phyloP scores from a whole-genome alignment of 2,329 filamentous ascomycete genomes.

The Biscogniauxia mediterranea region DNA sequence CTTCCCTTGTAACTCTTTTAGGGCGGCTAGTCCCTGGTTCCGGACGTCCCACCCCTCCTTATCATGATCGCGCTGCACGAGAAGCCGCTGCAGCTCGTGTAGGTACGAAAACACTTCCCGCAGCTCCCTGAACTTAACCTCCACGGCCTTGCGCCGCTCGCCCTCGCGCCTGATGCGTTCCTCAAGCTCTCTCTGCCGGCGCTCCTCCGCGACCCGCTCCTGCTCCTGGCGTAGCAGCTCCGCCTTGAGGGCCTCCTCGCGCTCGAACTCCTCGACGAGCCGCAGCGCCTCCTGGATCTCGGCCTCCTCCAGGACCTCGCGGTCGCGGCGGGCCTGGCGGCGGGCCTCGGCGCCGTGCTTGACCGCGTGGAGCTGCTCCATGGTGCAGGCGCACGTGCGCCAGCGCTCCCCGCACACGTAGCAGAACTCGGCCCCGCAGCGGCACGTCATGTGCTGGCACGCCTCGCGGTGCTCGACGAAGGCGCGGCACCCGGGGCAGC shows the following conservation, averaged over 20 bases:
- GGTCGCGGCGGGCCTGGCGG: conserved; percentile 32
- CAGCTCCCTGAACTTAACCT: conserved; percentile 39
- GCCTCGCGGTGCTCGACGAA: conserved; percentile 76
- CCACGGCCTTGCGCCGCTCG: conserved; percentile 39
- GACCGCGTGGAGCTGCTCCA: conserved; percentile 41
- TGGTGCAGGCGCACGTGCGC: conserved; percentile 68
- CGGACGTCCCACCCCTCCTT: conserved; percentile 20
- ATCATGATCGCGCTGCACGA: conserved; percentile 33
- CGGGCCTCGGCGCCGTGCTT: conserved; percentile 39
- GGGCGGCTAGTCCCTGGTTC: conserved; percentile 21
- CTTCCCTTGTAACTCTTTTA: conserved; percentile 32
- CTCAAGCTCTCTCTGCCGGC: conserved; percentile 36
- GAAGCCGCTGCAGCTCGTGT: conserved; percentile 41
- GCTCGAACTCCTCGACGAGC: conserved; percentile 49
- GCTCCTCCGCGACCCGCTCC: conserved; percentile 37
- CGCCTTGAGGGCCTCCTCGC: conserved; percentile 42
- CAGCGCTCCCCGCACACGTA: conserved; percentile 74
- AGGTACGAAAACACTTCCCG: conserved; percentile 37
- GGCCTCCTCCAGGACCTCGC: conserved; percentile 35
- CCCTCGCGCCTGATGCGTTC: conserved; percentile 41
- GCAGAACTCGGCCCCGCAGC: conserved; percentile 79
- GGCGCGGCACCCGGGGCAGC: conserved; percentile 66
- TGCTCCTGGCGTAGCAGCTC: conserved; percentile 40
- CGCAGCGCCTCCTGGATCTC: conserved; percentile 41
- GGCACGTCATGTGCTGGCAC: conserved; percentile 85